Conservation (phyloP, 352 stramenopile species). For the Blastocystis sp. region DNA sequence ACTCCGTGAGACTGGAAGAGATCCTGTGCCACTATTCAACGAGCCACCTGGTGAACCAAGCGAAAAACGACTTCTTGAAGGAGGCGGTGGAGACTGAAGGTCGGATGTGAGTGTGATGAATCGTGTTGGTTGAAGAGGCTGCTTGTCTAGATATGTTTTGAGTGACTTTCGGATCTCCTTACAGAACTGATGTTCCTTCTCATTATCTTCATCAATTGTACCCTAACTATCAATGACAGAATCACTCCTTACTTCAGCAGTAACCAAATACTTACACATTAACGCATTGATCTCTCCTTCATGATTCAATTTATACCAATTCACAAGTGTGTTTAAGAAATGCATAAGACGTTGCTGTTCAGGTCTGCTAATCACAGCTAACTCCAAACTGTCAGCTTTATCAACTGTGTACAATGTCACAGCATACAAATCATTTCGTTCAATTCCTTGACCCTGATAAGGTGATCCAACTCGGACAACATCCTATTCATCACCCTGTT, state of each 20-base stretch:
- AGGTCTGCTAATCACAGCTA: not conserved
- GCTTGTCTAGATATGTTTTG: not conserved
- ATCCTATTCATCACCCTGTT: not conserved
- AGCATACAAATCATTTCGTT: not conserved
- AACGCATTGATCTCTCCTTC: not conserved
- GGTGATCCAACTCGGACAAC: not conserved
- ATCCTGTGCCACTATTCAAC: not conserved
- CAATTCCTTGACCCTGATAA: not conserved
- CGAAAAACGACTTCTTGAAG: not conserved
- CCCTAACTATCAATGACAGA: not conserved
- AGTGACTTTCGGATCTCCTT: not conserved
- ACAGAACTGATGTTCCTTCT: not conserved
- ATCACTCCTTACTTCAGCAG: not conserved
- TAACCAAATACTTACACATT: not conserved
- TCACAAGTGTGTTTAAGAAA: slow-evolving; percentile 4
- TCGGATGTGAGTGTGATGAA: not conserved
- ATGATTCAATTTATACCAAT: slow-evolving; percentile 33
- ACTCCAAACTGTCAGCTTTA: not conserved
- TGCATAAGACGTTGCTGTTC: slow-evolving; percentile 25
- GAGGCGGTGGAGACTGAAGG: not conserved
- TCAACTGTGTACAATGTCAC: not conserved
- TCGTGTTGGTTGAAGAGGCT: not conserved
- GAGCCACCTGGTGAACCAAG: not conserved
- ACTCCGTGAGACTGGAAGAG: too few species aligned
- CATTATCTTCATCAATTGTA: not conserved